Conservation (phyloP, 352 stramenopile species). For the Phytophthora hybrid region DNA sequence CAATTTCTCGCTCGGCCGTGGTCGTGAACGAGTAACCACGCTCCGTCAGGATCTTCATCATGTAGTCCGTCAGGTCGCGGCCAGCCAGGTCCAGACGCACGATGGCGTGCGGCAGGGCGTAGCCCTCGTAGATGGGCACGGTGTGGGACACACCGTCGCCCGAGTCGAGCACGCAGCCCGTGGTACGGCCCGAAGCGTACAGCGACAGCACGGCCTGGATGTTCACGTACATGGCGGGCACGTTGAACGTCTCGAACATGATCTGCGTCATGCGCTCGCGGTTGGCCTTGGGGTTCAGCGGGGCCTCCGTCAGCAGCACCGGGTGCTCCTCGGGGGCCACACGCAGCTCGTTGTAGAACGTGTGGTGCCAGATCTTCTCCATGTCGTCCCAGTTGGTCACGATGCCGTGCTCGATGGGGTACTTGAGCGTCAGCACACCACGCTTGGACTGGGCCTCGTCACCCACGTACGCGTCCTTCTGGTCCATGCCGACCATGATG, state of each 20-base stretch:
- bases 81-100: conserved; percentile 94
- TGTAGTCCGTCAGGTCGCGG: conserved; percentile 95
- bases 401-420: conserved; percentile 99
- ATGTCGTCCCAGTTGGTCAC: conserved; percentile 99
- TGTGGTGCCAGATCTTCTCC: conserved; percentile 99
- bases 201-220: conserved; percentile 94
- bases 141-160: conserved; percentile 95
- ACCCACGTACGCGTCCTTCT: conserved; percentile 95
- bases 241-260: conserved; percentile 97
- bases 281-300: conserved; percentile 94
- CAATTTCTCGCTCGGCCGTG: conserved; percentile 95
- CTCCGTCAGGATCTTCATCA: conserved; percentile 97
- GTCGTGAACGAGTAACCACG: conserved; percentile 95
- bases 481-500: conserved; percentile 98
- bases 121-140: conserved; percentile 97
- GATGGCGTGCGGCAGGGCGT: conserved; percentile 95
- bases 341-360: conserved; percentile 98
- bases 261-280: conserved; percentile 96
- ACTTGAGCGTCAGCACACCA: conserved; percentile 94
- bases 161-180: conserved; percentile 95
- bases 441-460: conserved; percentile 95
- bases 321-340: conserved; percentile 97
- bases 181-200: conserved; percentile 96
- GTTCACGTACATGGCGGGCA: conserved; percentile 95
- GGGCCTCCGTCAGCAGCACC: conserved; percentile 95